Conservation (phyloP, 2,329 filamentous ascomycete species). For the Ascochyta rabiei region DNA sequence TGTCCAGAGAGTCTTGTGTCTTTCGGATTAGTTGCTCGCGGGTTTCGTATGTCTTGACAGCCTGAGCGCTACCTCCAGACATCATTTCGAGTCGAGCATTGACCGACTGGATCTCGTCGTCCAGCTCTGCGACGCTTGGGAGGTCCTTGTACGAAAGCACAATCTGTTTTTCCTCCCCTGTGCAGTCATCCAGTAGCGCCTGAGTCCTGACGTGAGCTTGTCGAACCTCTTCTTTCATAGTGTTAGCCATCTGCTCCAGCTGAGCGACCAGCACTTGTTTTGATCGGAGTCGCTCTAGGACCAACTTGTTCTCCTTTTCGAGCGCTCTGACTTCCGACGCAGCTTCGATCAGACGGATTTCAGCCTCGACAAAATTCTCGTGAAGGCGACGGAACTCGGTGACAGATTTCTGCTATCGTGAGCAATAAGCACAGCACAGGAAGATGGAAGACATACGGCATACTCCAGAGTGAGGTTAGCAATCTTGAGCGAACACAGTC, state of each 20-base stretch:
- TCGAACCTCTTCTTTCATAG: constrained; percentile 18
- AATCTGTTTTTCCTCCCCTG: constrained; percentile 34
- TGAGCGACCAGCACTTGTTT: constrained; percentile 23
- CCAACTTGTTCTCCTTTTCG: constrained; percentile 63
- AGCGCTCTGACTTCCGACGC: constrained; percentile 77
- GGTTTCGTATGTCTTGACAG: constrained; percentile 71
- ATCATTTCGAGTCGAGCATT: constrained; percentile 79
- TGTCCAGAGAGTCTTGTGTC: constrained; percentile 64
- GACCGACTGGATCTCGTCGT: constrained; percentile 75
- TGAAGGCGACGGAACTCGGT: constrained; percentile 67
- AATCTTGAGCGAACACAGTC: constrained; percentile 48
- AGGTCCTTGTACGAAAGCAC: constrained; percentile 27
- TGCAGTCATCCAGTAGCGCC: constrained; percentile 23
- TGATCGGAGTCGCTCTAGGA: constrained; percentile 43
- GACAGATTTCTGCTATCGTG: constrained; percentile 60
- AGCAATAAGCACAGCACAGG: constrained; percentile 4
- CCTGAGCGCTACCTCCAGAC: constrained; percentile 74
- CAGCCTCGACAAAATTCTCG: constrained; percentile 69
- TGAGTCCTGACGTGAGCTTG: constrained; percentile 26
- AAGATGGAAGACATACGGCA: constrained; percentile 51
- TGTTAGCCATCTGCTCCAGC: constrained; percentile 22
- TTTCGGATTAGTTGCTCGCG: constrained; percentile 67
- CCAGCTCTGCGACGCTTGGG: constrained; percentile 62
- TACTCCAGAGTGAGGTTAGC: constrained; percentile 58
- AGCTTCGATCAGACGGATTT: constrained; percentile 78